Evolutionary conservation across 2,329 filamentous ascomycete genomes (phyloP), one percentile per base, ranked within the genome.

Genomic region (Ascochyta fabae): DNA sequence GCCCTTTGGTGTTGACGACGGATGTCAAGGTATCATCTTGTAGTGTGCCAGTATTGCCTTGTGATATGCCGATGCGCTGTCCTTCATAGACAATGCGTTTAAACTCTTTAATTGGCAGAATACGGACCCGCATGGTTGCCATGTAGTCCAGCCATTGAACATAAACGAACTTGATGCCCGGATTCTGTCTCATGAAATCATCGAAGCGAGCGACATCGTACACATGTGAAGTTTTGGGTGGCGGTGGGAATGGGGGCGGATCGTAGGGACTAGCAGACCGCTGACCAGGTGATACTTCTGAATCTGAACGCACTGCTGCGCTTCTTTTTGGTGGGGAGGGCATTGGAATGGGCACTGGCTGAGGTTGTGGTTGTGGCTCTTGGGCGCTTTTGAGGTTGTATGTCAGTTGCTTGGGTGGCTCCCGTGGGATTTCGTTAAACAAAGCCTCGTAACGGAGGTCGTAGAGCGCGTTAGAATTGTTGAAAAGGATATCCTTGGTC

Each of bases 131-230:
- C 0, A 86, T 72, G 2, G 84, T 88, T 2, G 86, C 85, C n/a
- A 90, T 91, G 72, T 90, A 88, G 73, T 96, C 91, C 23, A 89
- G 79, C 86, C 89, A 96, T 72, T 89, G 88, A 12, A 94, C 78
- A 58, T 90, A 87, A 16, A 96, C 75, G 66, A 88, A 93, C 57
- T 87, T 85, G 4, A 86, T 77, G 0, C 77, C 71, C 0, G 81
- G 75, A 50, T 87, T 80, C 16, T 76, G 71, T 16, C 75, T 70
- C 9, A 86, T 71, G 65, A 88, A 86, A 0, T 68, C 65, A 13
- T 81, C 76, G 48, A 79, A 77, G 1, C 76, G 49, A 23, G 78
- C 70, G 19, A 71, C 61, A 51, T 79, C 71, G 44, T 75, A 78
- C 15, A 73, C 60, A 42, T 67, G 61, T 9, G 70, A 62, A 4